Evolutionary conservation across 805 yeast genomes (phyloP).

Genomic region (Nadsonia fulvescens): DNA sequence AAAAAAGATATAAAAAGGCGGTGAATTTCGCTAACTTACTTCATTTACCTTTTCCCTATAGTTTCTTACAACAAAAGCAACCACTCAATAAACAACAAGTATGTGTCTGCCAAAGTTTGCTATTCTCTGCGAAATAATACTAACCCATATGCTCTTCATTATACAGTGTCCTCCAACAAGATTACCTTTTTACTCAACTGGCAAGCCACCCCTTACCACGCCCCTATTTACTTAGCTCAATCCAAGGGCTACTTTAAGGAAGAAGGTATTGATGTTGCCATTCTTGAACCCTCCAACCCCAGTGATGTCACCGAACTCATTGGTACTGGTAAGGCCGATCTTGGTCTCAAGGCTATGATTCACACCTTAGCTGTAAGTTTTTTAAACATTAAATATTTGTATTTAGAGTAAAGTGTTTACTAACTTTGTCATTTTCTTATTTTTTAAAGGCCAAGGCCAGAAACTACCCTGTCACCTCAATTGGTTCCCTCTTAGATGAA

Average conservation of each 20-base stretch:
- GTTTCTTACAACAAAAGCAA: no score
- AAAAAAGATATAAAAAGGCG: no score
- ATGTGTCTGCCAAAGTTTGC: no score
- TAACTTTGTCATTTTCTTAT: background rate
- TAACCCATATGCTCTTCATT: no score
- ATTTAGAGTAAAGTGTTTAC: background rate
- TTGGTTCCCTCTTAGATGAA: constrained; percentile 36
- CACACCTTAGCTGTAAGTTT: constrained; percentile 42
- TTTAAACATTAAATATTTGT: no score
- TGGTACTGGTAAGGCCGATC: constrained; percentile 38
- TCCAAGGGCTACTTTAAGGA: constrained; percentile 32
- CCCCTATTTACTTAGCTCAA: constrained; percentile 33
- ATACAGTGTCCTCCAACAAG: no score
- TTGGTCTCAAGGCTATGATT: constrained; percentile 44
- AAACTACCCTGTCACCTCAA: constrained; percentile 37
- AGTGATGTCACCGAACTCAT: constrained; percentile 40
- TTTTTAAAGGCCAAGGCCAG: constrained; percentile 32
- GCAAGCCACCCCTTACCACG: constrained; percentile 39
- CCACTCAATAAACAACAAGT: no score
- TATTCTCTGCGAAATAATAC: no score
- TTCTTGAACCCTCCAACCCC: constrained; percentile 38
- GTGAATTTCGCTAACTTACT: no score
- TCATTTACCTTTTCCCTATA: no score
- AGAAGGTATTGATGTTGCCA: constrained; percentile 31
- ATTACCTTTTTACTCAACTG: constrained; percentile 35